Conservation (phyloP, 2,329 filamentous ascomycete genomes). For the Capronia epimyces region DNA sequence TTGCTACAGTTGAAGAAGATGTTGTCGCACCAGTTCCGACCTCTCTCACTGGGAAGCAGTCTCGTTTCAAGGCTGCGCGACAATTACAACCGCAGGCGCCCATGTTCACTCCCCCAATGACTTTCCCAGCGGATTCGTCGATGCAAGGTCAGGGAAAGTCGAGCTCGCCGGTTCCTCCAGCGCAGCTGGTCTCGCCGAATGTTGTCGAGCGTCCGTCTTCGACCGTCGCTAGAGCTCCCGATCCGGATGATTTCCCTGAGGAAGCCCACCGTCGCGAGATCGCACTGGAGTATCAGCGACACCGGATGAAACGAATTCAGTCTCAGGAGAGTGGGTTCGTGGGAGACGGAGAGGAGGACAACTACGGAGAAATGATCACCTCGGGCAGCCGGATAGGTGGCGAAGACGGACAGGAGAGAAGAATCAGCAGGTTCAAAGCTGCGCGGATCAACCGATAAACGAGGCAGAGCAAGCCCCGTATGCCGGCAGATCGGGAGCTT, state of each 20-base stretch:
- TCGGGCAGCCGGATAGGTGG: slow-evolving; percentile 62
- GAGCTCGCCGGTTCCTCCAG: slow-evolving; percentile 35
- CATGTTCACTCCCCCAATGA: slow-evolving; percentile 34
- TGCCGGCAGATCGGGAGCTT: background rate
- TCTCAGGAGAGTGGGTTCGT: slow-evolving; percentile 78
- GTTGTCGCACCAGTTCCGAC: slow-evolving; percentile 23
- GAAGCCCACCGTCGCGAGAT: slow-evolving; percentile 70
- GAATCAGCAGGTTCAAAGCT: slow-evolving; percentile 48
- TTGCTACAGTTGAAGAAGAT: slow-evolving; percentile 20
- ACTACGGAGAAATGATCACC: slow-evolving; percentile 55
- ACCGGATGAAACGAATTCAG: slow-evolving; percentile 77
- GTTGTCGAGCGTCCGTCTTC: slow-evolving; percentile 49
- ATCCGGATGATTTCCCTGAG: slow-evolving; percentile 66
- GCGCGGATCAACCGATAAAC: slow-evolving; percentile 36
- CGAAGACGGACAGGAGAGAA: slow-evolving; percentile 43
- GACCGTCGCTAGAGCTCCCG: slow-evolving; percentile 35
- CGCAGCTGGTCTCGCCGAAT: slow-evolving; percentile 53
- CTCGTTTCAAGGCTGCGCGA: slow-evolving; percentile 28
- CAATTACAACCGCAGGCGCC: slow-evolving; percentile 22
- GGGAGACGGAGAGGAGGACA: slow-evolving; percentile 53
- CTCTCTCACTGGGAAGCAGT: slow-evolving; percentile 25
- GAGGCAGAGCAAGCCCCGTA: too few relatives aligned
- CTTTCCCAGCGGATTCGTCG: slow-evolving; percentile 9
- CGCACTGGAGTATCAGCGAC: slow-evolving; percentile 72
- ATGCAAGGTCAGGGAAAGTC: slow-evolving; percentile 1